phyloP scores from a whole-genome alignment of 352 stramenopile genomes.

The Elongisporangium anandrum region DNA sequence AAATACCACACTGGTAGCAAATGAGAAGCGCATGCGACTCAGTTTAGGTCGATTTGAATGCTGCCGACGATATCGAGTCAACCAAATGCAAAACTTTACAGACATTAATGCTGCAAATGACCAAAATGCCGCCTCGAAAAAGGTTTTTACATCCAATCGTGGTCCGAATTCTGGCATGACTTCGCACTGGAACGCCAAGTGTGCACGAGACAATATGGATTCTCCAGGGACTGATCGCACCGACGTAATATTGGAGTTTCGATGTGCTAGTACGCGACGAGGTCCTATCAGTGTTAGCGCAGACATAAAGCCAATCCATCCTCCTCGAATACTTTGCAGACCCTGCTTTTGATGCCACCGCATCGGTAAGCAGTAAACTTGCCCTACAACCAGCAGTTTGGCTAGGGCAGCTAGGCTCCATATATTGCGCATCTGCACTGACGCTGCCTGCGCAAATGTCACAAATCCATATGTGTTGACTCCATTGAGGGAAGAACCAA shows the following conservation, averaged over 20 bases:
- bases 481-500: not conserved
- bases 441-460: constrained; percentile 21
- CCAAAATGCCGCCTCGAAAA: not conserved
- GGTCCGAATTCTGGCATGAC: not conserved
- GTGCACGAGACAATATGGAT: not conserved
- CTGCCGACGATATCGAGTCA: not conserved
- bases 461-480: constrained; percentile 3
- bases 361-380: not conserved
- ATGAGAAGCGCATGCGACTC: not conserved
- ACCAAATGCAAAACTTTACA: not conserved
- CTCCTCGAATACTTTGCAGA: not conserved
- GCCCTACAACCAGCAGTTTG: constrained; percentile 10
- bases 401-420: constrained; percentile 35
- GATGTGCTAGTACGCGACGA: not conserved
- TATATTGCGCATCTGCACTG: constrained; percentile 41
- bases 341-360: not conserved
- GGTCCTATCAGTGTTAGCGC: not conserved
- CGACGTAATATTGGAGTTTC: not conserved
- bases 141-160: not conserved
- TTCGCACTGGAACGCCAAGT: not conserved
- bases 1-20: not conserved
- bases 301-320: not conserved
- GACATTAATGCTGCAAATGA: not conserved
- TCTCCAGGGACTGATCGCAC: not conserved
- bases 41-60: not conserved